Conservation (phyloP, 805 yeast species). For the Wickerhamomyces chaumierensis region DNA sequence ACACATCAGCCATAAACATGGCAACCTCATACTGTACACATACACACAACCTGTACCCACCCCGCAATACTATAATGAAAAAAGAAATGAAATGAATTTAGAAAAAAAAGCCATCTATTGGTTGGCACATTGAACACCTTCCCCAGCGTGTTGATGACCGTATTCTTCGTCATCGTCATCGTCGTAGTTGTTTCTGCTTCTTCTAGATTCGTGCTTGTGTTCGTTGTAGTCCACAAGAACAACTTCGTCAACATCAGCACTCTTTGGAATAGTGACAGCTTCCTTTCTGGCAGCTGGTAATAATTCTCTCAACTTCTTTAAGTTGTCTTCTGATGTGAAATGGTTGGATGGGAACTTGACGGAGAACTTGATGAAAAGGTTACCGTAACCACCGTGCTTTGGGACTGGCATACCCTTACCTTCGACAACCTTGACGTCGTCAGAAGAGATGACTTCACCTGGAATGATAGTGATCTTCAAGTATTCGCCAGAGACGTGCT, state of each 20-base stretch:
- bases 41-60: too few relatives aligned
- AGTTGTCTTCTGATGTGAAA: conserved; percentile 65
- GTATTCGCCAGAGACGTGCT: conserved; percentile 89
- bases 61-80: background rate
- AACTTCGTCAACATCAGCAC: conserved; percentile 73
- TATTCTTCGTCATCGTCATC: conserved; percentile 54
- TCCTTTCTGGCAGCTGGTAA: conserved; percentile 61
- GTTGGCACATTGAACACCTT: conserved; percentile 77
- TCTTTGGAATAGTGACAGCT: conserved; percentile 43
- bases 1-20: background rate
- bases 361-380: conserved; percentile 74
- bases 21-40: too few relatives aligned
- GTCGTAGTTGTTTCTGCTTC: conserved; percentile 28
- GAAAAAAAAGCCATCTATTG: conserved; percentile 36
- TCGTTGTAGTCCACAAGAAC: conserved; percentile 61
- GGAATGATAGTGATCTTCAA: conserved; percentile 73
- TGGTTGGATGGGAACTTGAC: conserved; percentile 77
- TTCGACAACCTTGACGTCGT: conserved; percentile 66
- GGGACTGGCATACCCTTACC: conserved; percentile 97
- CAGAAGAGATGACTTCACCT: conserved; percentile 90
- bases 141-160: conserved; percentile 42
- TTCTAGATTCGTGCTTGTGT: conserved; percentile 36
- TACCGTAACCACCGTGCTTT: conserved; percentile 82
- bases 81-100: background rate
- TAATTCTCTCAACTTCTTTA: conserved; percentile 59